Evolutionary conservation across 345 rosid species (phyloP).

Genomic region (Hibiscus mutabilis): DNA sequence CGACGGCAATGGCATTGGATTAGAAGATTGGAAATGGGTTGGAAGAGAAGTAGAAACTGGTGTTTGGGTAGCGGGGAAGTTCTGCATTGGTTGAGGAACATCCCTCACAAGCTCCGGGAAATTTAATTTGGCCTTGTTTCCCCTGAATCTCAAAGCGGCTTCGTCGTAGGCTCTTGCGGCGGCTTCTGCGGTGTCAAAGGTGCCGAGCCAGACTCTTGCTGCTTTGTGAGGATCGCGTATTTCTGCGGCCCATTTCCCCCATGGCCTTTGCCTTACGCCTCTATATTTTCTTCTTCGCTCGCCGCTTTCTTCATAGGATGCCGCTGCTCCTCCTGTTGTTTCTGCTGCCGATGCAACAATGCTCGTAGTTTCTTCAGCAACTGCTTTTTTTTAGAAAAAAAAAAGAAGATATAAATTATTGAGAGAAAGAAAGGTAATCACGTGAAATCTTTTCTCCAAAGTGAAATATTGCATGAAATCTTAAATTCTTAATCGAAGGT

Average conservation of each 20-base stretch:
- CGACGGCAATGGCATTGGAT: conserved; percentile 9
- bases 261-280: conserved; percentile 83
- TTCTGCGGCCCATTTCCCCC: conserved; percentile 97
- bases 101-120: conserved; percentile 59
- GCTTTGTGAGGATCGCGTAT: conserved; percentile 84
- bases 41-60: conserved; percentile 15
- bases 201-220: conserved; percentile 82
- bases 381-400: conserved; percentile 2
- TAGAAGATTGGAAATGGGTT: neutral
- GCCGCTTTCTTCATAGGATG: conserved; percentile 26
- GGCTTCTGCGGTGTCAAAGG: conserved; percentile 75
- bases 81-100: conserved; percentile 22
- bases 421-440: too few relatives aligned
- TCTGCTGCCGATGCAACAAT: conserved; percentile 9
- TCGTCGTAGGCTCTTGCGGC: conserved; percentile 90
- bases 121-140: conserved; percentile 76
- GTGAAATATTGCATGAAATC: too few relatives aligned
- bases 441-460: too few relatives aligned
- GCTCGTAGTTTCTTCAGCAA: conserved; percentile 26
- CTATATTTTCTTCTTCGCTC: conserved; percentile 61
- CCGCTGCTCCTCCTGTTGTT: neutral
- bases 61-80: conserved; percentile 20
- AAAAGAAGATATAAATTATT: neutral
- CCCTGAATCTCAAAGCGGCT: conserved; percentile 81
- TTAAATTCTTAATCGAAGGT: too few relatives aligned